Evolutionary conservation across 192 early-diverging fungal genomes (phyloP), one percentile per base, ranked within the genome.

Genomic region (Backusella westeae): DNA sequence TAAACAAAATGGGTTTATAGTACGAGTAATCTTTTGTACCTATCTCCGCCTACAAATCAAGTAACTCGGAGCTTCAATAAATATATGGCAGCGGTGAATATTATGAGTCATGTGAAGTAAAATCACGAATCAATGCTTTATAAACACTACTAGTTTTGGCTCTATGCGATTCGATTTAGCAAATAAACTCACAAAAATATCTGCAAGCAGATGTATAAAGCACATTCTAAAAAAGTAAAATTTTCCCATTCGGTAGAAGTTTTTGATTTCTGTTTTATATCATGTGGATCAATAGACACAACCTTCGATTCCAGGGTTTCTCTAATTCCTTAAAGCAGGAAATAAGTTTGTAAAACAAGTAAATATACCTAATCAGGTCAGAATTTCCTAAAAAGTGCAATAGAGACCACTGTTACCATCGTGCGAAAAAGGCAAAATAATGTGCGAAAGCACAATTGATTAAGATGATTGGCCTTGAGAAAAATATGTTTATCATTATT

Each of bases 361-460:
- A 29, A 63, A 63, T 63, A 63, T 63, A 26, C 56, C 56, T 14
- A 63, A 63, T 63, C 56, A 63, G 56, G 56, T 63, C 56, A 63
- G 56, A 63, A 63, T 63, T 63, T 29, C 56, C 56, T 63, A 63
- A 63, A 63, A 63, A 63, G 56, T 63, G 26, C 26, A 63, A 63
- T 63, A 63, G 56, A 29, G 56, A 0, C 56, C 56, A 63, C 56
- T 63, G 56, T 63, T 63, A 68, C 35, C 32, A 68, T 68, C 67
- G 35, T 68, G 35, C 67, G 19, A 68, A 68, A 68, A 68, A 68
- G 67, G 67, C n/a, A 68, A 68, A 68, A 68, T 35, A n/a, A n/a
- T 36, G 67, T 68, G 67, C 35, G 35, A 35, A 68, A 35, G 34
- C 17, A 6, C 32, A 29, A 32, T 6, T 34, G 32, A 34, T 17